Evolutionary conservation across 2,329 filamentous ascomycete species (phyloP).

Genomic region (Tolypocladium guangdongense): DNA sequence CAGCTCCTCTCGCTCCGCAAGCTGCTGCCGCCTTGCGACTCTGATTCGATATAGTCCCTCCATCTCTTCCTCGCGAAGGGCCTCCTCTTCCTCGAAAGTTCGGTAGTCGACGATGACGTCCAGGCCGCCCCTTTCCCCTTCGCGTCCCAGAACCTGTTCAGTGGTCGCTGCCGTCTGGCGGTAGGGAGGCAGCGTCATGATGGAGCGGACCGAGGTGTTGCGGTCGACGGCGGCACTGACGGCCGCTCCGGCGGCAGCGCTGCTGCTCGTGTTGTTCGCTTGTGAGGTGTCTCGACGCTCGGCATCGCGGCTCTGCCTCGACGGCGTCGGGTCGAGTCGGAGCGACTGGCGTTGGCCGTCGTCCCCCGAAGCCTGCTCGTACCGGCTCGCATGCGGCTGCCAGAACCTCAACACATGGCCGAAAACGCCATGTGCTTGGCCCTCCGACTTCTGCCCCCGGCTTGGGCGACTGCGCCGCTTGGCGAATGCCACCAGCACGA

Average conservation of each 20-base stretch:
- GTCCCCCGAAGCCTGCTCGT: slow-evolving; percentile 19
- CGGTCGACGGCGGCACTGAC: slow-evolving; percentile 50
- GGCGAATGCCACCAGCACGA: background rate
- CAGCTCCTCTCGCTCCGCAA: slow-evolving; percentile 68
- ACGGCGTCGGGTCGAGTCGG: slow-evolving; percentile 5
- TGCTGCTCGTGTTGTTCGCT: background rate
- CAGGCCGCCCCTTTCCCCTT: slow-evolving; percentile 85
- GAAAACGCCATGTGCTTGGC: background rate
- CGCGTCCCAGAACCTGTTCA: slow-evolving; percentile 75
- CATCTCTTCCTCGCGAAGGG: slow-evolving; percentile 80
- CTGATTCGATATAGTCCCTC: slow-evolving; percentile 85
- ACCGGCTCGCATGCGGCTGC: slow-evolving; percentile 6
- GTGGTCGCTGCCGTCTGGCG: slow-evolving; percentile 58
- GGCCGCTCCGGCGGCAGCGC: slow-evolving; percentile 16
- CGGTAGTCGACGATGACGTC: slow-evolving; percentile 84
- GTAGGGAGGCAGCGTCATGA: slow-evolving; percentile 89
- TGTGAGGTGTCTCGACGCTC: background rate
- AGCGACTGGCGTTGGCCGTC: slow-evolving; percentile 12
- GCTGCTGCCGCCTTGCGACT: slow-evolving; percentile 61
- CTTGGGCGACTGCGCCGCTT: slow-evolving; percentile 1
- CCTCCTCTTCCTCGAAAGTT: slow-evolving; percentile 67
- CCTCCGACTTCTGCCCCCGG: background rate
- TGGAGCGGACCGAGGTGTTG: slow-evolving; percentile 78
- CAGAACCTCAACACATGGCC: background rate
- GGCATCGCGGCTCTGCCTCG: background rate